A percentile compares a stretch with the other conserved stretches of the same genome.
Evolutionary conservation across 257 asterid species (phyloP).

Genomic region (Primulina tabacum): DNA sequence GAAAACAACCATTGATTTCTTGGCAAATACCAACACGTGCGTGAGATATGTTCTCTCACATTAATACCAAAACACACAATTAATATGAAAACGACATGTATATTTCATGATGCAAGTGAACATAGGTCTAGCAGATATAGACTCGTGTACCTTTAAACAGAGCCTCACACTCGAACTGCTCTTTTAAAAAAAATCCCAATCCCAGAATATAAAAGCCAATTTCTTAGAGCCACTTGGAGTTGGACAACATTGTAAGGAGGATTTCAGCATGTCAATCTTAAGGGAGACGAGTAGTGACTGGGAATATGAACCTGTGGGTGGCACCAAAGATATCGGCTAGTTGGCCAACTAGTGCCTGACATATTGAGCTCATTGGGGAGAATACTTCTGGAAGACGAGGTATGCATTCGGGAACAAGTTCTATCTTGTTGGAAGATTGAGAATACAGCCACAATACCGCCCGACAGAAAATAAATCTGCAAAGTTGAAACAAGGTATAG

Average conservation of each 20-base stretch:
- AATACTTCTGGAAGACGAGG: constrained; percentile 70
- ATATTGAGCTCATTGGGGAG: constrained; percentile 51
- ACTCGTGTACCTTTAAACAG: background rate
- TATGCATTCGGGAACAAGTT: constrained; percentile 66
- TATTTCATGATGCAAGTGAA: no score
- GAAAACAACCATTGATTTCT: no score
- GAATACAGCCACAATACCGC: constrained; percentile 54
- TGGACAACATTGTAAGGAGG: background rate
- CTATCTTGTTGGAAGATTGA: constrained; percentile 55
- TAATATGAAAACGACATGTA: no score
- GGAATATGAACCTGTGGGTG: constrained; percentile 49
- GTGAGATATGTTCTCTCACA: no score
- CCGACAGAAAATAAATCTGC: constrained; percentile 86
- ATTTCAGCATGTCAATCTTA: constrained; percentile 29
- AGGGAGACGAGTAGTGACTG: constrained; percentile 31
- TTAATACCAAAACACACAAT: no score
- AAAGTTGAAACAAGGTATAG: constrained; percentile 14
- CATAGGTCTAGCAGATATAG: background rate
- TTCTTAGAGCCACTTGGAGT: background rate
- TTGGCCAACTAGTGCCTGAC: constrained; percentile 51
- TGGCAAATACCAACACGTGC: no score
- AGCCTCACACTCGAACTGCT: background rate
- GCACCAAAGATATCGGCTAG: constrained; percentile 67
- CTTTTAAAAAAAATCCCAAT: no score
- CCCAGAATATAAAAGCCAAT: background rate